These are phyloP conservation scores for Trichoderma breve DNA, from an alignment of 2,329 filamentous ascomycete species.

Conservation along the genomic window DNA sequence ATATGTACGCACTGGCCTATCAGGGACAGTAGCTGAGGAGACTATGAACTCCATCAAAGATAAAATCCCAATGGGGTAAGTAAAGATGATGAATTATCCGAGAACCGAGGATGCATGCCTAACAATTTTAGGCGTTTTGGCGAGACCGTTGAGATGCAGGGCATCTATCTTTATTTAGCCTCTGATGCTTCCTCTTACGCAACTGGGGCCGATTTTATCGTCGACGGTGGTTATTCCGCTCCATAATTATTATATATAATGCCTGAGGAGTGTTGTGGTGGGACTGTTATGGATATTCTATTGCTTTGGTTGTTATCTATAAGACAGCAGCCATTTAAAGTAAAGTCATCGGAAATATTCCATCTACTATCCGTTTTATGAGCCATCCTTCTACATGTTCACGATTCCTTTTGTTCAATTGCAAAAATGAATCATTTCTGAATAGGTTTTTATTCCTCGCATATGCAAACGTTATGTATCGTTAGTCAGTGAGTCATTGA, in stretches of 20 bases:
- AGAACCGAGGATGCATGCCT: not conserved
- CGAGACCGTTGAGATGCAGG: constrained; percentile 57
- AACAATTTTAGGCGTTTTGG: constrained; percentile 45
- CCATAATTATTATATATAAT: constrained; percentile 35
- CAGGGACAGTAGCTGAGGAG: constrained; percentile 30
- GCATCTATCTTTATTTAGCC: constrained; percentile 42
- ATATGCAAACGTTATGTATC: not conserved
- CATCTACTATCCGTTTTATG: not conserved
- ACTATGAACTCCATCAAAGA: constrained; percentile 32
- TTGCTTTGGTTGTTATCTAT: not conserved
- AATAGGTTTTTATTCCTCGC: not conserved
- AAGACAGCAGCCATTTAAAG: not conserved
- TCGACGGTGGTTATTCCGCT: constrained; percentile 31
- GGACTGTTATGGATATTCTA: not conserved
- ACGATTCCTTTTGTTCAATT: not conserved
- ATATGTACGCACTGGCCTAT: constrained; percentile 66
- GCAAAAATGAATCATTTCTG: not conserved
- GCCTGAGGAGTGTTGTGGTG: not conserved
- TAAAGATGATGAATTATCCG: not conserved
- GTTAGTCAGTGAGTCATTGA: not conserved
- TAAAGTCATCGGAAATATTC: not conserved
- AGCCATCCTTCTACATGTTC: not conserved
- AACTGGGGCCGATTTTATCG: constrained; percentile 13
- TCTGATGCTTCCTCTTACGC: constrained; percentile 11
- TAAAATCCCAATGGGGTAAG: constrained; percentile 18